Evolutionary conservation across 331 rosid species (phyloP).

Genomic region (Phaseolus coccineus): DNA sequence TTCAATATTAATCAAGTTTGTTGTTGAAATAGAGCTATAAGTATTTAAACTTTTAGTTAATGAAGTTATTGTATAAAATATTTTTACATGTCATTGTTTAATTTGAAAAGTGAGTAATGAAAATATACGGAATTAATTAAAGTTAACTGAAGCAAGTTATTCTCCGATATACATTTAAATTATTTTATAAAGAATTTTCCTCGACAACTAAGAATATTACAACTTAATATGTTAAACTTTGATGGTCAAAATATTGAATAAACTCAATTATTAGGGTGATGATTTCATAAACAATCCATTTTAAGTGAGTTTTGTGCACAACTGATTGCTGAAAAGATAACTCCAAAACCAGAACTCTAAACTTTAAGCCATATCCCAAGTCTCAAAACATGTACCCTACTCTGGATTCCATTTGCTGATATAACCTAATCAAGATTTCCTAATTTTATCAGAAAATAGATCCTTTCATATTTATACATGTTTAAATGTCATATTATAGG

Average conservation of each 20-base stretch:
- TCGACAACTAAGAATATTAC: not conserved
- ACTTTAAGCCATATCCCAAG: constrained; percentile 8
- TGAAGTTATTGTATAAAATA: no score
- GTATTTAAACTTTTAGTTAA: no score
- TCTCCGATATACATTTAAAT: no score
- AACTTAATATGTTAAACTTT: not conserved
- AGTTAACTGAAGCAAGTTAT: no score
- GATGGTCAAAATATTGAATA: constrained; percentile 43
- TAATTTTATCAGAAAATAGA: not conserved
- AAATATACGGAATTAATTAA: no score
- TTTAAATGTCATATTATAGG: not conserved
- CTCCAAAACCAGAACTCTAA: constrained; percentile 25
- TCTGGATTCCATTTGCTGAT: constrained; percentile 19
- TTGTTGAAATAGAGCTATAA: no score
- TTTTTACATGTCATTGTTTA: no score
- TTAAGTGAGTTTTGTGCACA: not conserved
- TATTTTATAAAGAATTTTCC: no score
- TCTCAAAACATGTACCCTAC: not conserved
- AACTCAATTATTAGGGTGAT: constrained; percentile 39
- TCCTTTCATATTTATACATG: not conserved
- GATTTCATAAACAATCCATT: constrained; percentile 36
- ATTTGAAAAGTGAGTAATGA: no score
- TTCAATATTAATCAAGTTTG: no score
- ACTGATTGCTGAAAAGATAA: constrained; percentile 14
- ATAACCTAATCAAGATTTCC: not conserved